A percentile compares a stretch with the other conserved stretches of the same genome.
phyloP scores from a whole-genome alignment of 1,284 basidiomycete species.

The Rhodotorula sp. region DNA sequence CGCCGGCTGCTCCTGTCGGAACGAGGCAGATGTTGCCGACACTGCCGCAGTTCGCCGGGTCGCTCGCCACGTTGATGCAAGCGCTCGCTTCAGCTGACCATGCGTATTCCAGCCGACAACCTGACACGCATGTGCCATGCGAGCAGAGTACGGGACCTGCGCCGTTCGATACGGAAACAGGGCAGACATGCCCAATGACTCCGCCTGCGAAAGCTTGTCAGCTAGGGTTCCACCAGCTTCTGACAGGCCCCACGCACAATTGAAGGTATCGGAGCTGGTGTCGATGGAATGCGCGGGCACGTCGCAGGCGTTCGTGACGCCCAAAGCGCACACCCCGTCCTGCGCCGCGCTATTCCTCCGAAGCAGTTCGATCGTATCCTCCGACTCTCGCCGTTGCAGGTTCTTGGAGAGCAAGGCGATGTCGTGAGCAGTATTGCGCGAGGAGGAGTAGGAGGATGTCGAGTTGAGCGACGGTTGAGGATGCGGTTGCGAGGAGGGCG shows the following conservation, averaged over 20 bases:
- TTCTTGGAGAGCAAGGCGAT: neutral
- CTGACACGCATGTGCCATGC: conserved; percentile 1
- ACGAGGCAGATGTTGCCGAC: neutral
- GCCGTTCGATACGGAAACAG: neutral
- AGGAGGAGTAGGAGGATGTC: neutral
- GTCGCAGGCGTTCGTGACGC: neutral
- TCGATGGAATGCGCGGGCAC: neutral
- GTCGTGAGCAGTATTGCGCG: neutral
- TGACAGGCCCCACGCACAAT: neutral
- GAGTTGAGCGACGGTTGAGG: neutral
- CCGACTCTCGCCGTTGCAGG: neutral
- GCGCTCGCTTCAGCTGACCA: neutral
- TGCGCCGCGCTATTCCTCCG: neutral
- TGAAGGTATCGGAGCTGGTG: neutral
- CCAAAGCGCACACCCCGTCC: neutral
- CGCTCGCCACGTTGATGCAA: conserved; percentile 1
- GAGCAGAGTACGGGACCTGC: conserved; percentile 1
- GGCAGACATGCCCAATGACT: conserved; percentile 7
- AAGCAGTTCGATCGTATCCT: neutral
- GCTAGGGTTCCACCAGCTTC: rapidly evolving
- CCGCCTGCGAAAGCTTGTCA: neutral
- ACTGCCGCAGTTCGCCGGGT: conserved; percentile 9
- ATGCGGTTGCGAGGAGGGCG: neutral
- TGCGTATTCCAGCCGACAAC: conserved; percentile 1
- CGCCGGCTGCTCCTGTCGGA: neutral